A percentile compares a stretch with the other conserved stretches of the same genome.
These are phyloP conservation scores for Dunaliella primolecta DNA, from an alignment of 139 green algal species.

Conservation along the genomic window DNA sequence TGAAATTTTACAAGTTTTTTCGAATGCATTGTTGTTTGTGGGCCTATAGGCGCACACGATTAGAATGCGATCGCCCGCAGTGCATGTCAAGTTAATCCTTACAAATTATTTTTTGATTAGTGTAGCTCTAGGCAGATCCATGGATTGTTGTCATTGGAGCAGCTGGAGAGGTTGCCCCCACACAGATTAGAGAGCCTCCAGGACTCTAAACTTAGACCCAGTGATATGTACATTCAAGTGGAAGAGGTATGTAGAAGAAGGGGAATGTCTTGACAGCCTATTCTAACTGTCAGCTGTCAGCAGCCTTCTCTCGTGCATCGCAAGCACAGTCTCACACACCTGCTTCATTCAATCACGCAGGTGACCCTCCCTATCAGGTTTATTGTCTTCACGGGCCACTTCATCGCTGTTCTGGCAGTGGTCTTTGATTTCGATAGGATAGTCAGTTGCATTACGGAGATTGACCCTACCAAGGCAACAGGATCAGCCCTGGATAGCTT, in stretches of 20 bases:
- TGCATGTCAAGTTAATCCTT: neutral
- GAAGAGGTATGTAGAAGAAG: neutral
- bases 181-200: neutral
- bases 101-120: neutral
- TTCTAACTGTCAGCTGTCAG: neutral
- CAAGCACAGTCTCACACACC: too few species aligned
- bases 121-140: neutral
- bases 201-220: too few species aligned
- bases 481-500: neutral
- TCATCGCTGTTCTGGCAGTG: conserved; percentile 41
- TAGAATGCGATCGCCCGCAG: too few species aligned
- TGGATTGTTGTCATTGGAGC: neutral
- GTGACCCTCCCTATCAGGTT: conserved; percentile 46
- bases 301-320: neutral
- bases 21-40: too few species aligned
- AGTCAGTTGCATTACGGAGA: conserved; percentile 11
- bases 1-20: too few species aligned
- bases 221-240: neutral
- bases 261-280: too few species aligned
- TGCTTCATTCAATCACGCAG: too few species aligned
- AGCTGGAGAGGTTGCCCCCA: neutral
- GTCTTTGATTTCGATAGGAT: conserved; percentile 38
- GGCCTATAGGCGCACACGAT: too few species aligned
- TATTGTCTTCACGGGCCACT: conserved; percentile 35
- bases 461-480: conserved; percentile 3